phyloP scores from a whole-genome alignment of 2,329 filamentous ascomycete species.

The Paraconiothyrium brasiliense region DNA sequence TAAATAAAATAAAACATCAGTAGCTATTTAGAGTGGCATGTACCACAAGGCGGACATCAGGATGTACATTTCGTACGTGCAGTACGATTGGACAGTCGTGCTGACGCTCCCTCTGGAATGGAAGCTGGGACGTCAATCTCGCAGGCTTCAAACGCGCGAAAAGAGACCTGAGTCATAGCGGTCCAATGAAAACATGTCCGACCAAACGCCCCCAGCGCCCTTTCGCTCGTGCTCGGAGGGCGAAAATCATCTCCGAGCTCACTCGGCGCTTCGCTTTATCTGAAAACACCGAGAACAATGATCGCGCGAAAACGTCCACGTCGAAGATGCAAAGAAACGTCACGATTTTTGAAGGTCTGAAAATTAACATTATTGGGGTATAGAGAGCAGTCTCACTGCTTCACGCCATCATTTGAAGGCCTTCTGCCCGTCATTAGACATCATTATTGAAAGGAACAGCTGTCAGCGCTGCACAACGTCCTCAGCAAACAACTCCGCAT shows the following conservation, averaged over 20 bases:
- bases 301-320: too few relatives aligned
- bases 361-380: background rate
- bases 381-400: background rate
- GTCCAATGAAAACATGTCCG: background rate
- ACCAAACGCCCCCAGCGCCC: background rate
- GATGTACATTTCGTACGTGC: slow-evolving; percentile 9
- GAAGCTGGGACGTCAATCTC: background rate
- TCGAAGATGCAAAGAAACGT: too few relatives aligned
- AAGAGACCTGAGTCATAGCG: too few relatives aligned
- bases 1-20: background rate
- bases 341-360: too few relatives aligned
- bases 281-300: background rate
- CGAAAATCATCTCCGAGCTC: background rate
- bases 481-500: slow-evolving; percentile 14
- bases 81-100: background rate
- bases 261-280: slow-evolving; percentile 1
- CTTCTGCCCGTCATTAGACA: background rate
- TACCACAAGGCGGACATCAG: background rate
- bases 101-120: background rate
- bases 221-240: background rate
- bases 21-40: background rate
- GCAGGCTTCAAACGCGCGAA: background rate
- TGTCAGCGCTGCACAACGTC: slow-evolving; percentile 22
- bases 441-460: background rate
- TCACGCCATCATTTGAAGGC: background rate